Evolutionary conservation across 2,329 filamentous ascomycete species (phyloP).

Genomic region (Aspergillus pseudoterreus): DNA sequence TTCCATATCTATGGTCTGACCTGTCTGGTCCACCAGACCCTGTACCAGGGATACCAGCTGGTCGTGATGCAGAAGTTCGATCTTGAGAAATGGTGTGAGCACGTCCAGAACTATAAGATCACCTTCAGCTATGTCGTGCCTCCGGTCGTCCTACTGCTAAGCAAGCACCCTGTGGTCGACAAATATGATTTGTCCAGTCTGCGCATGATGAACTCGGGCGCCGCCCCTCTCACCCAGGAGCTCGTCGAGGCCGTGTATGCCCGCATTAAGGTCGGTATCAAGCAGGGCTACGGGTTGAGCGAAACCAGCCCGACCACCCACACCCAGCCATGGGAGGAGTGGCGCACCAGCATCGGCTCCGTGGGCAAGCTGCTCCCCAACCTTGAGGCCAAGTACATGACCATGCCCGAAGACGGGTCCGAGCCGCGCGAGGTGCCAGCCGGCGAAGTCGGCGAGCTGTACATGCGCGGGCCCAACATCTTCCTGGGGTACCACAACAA

Average conservation of each 20-base stretch:
- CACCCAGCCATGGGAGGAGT: constrained; percentile 69
- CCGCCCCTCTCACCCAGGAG: constrained; percentile 77
- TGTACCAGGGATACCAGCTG: constrained; percentile 63
- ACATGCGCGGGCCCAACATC: constrained; percentile 61
- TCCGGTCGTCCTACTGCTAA: constrained; percentile 74
- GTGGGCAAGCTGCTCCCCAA: constrained; percentile 76
- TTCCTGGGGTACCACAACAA: constrained; percentile 63
- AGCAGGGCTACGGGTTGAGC: constrained; percentile 88
- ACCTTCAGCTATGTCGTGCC: constrained; percentile 81
- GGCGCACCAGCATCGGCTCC: constrained; percentile 71
- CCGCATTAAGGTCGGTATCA: constrained; percentile 73
- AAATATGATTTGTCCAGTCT: constrained; percentile 78
- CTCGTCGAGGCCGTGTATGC: constrained; percentile 72
- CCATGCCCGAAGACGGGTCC: constrained; percentile 47
- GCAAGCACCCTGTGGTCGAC: constrained; percentile 72
- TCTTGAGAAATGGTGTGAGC: constrained; percentile 70
- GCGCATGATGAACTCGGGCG: constrained; percentile 82
- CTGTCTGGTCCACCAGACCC: constrained; percentile 65
- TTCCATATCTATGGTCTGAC: constrained; percentile 89
- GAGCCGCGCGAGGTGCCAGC: constrained; percentile 53
- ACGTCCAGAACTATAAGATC: constrained; percentile 70
- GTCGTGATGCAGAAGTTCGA: constrained; percentile 79
- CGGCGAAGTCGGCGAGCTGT: constrained; percentile 67
- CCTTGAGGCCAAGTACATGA: constrained; percentile 77
- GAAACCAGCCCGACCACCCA: constrained; percentile 82